Conservation (phyloP, 192 early-diverging fungal genomes). For the Coemansia sp. region DNA sequence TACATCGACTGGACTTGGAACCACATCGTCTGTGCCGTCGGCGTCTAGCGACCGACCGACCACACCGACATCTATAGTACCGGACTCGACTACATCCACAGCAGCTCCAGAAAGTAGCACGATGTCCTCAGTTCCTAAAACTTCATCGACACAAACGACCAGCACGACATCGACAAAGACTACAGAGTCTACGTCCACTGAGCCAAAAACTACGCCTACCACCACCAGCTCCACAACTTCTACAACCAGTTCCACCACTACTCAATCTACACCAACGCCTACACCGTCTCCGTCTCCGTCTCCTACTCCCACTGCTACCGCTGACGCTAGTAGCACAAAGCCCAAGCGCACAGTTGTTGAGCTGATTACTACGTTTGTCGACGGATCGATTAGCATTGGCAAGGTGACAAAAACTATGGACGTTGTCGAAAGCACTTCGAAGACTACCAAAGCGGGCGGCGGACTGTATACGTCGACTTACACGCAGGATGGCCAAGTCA, state of each 20-base stretch:
- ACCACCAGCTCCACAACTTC: not conserved
- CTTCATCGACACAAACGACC: not conserved
- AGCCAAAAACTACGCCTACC: not conserved
- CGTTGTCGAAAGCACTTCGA: not conserved
- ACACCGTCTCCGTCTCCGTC: slow-evolving; percentile 3
- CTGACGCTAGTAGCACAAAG: not conserved
- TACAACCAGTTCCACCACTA: not conserved
- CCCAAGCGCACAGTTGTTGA: slow-evolving; percentile 30
- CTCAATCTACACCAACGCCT: not conserved
- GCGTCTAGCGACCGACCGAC: not conserved
- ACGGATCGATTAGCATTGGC: slow-evolving; percentile 18
- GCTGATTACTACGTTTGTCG: slow-evolving; percentile 34
- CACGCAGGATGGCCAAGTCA: slow-evolving; percentile 29
- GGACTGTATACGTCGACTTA: slow-evolving; percentile 28
- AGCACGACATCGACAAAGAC: not conserved
- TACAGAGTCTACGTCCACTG: not conserved
- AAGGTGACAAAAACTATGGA: slow-evolving; percentile 21
- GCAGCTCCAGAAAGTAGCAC: not conserved
- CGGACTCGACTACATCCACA: not conserved
- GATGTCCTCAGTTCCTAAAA: not conserved
- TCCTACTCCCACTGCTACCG: not conserved
- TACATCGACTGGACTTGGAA: not conserved
- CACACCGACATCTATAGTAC: not conserved
- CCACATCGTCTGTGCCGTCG: slow-evolving; percentile 1
- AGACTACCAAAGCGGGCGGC: not conserved